Conservation (phyloP, 768 basidiomycete genomes). For the Gelatoporia subvermispora region DNA sequence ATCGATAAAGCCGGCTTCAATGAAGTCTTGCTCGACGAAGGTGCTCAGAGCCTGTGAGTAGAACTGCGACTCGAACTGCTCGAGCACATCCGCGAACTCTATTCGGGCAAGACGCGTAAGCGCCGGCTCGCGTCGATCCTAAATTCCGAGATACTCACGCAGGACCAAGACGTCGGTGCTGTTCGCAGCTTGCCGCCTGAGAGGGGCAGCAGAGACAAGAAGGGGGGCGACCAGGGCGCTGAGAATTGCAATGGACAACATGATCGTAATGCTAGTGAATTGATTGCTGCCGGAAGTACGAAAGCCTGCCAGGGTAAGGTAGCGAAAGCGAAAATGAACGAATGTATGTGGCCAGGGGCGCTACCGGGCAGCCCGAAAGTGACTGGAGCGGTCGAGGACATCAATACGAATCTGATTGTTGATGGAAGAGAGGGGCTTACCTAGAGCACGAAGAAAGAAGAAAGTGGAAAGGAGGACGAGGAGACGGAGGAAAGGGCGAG, state of each 20-base stretch:
- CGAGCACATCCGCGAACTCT: slow-evolving; percentile 77
- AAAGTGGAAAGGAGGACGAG: slow-evolving; percentile 4
- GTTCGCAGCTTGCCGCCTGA: slow-evolving; percentile 32
- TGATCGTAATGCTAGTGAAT: slow-evolving; percentile 2
- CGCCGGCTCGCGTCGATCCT: neutral
- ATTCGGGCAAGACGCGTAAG: neutral
- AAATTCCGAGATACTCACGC: slow-evolving; percentile 40
- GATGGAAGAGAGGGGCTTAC: slow-evolving; percentile 3
- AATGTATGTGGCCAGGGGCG: slow-evolving; percentile 44
- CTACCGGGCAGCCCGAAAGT: slow-evolving; percentile 68
- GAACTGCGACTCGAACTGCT: slow-evolving; percentile 67
- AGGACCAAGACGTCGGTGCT: slow-evolving; percentile 50
- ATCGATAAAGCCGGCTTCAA: slow-evolving; percentile 56
- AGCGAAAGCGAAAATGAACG: slow-evolving; percentile 16
- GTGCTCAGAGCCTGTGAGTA: slow-evolving; percentile 62
- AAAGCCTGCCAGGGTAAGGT: slow-evolving; percentile 24
- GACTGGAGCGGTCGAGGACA: slow-evolving; percentile 28
- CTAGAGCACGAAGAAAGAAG: slow-evolving; percentile 18
- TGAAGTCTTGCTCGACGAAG: slow-evolving; percentile 63
- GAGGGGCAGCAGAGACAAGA: slow-evolving; percentile 18
- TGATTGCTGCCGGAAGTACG: slow-evolving; percentile 13
- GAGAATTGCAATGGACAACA: slow-evolving; percentile 20
- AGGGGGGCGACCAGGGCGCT: slow-evolving; percentile 21
- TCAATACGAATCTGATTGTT: slow-evolving; percentile 1
- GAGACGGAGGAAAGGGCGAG: slow-evolving; percentile 8